Evolutionary conservation across 192 early-diverging fungal genomes (phyloP).

Genomic region (Podochytrium sp.): DNA sequence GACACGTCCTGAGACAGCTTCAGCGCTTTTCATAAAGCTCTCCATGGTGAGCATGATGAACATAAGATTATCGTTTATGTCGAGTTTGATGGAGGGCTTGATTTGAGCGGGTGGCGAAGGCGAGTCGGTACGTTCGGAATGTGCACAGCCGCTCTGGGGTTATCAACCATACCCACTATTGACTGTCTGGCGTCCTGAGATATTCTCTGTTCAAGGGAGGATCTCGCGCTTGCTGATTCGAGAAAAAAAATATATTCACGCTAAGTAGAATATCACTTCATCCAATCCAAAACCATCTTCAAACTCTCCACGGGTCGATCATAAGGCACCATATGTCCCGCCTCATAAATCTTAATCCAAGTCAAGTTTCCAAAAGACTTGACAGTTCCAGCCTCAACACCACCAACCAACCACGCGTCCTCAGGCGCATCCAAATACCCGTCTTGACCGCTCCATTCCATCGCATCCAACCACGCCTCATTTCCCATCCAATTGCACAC

Average conservation of each 20-base stretch:
- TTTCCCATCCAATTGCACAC: constrained; percentile 34
- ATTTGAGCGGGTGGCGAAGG: too few relatives aligned
- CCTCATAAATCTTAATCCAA: constrained; percentile 19
- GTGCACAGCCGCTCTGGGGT: too few relatives aligned
- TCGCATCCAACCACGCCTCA: constrained; percentile 23
- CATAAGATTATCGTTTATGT: too few relatives aligned
- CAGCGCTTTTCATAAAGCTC: too few relatives aligned
- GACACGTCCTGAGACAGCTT: too few relatives aligned
- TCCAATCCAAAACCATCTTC: constrained; percentile 19
- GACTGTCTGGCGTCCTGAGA: too few relatives aligned
- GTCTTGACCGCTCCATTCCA: constrained; percentile 31
- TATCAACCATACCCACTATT: too few relatives aligned
- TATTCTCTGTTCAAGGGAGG: too few relatives aligned
- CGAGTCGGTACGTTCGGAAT: too few relatives aligned
- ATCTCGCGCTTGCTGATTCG: too few relatives aligned
- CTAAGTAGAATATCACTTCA: neutral
- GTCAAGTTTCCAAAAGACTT: constrained; percentile 13
- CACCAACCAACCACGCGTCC: constrained; percentile 5
- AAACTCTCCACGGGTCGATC: constrained; percentile 15
- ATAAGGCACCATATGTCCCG: constrained; percentile 37
- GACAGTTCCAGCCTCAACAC: constrained; percentile 2
- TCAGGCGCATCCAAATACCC: constrained; percentile 16
- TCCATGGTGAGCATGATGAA: too few relatives aligned
- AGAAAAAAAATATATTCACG: neutral
- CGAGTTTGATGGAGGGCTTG: too few relatives aligned